phyloP scores from a whole-genome alignment of 2,329 filamentous ascomycete genomes.

The Fusarium burgessii region DNA sequence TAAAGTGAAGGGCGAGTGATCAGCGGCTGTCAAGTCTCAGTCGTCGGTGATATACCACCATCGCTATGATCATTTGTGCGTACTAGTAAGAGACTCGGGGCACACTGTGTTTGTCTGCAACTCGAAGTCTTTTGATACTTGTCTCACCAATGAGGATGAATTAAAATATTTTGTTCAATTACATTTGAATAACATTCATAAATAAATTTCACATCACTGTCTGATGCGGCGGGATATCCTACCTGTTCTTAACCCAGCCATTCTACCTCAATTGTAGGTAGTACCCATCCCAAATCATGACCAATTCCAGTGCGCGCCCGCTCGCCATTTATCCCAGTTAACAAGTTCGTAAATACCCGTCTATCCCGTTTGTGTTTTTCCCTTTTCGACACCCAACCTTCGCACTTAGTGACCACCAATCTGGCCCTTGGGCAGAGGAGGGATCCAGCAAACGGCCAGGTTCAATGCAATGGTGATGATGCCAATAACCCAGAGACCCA shows the following conservation, averaged over 20 bases:
- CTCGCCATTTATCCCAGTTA: background rate
- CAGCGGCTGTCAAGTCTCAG: background rate
- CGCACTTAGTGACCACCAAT: conserved; percentile 46
- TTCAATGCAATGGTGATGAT: conserved; percentile 79
- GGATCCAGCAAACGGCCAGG: conserved; percentile 68
- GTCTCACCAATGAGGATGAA: background rate
- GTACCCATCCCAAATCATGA: background rate
- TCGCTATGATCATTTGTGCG: background rate
- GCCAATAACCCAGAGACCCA: conserved; percentile 84
- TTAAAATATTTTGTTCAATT: background rate
- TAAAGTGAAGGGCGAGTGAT: background rate
- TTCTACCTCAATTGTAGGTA: background rate
- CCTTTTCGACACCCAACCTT: background rate
- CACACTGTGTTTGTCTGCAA: background rate
- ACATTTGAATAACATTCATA: background rate
- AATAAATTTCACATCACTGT: conserved; percentile 7
- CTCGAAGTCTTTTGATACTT: no score
- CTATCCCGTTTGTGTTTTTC: background rate
- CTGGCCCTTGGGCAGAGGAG: conserved; percentile 65
- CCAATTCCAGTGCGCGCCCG: conserved; percentile 18
- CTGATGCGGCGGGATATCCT: conserved; percentile 25
- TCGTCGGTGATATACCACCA: background rate
- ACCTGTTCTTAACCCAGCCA: conserved; percentile 1
- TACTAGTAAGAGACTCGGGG: background rate
- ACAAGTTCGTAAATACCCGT: conserved; percentile 2